phyloP scores from a whole-genome alignment of 116 monocot genomes.

The Dioscorea cayenensis region DNA sequence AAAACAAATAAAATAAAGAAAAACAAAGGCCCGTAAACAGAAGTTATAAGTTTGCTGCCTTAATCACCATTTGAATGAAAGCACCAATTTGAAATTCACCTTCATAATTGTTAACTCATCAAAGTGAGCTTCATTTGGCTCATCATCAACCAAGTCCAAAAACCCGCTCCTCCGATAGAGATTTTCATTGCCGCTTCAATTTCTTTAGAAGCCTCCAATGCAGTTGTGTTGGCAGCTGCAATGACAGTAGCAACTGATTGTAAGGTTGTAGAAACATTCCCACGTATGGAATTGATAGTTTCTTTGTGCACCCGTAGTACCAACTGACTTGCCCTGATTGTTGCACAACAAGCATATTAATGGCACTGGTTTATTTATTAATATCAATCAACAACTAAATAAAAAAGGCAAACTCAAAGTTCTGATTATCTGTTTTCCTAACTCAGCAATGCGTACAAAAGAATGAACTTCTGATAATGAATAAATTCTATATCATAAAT shows the following conservation, averaged over 20 bases:
- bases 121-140: conserved; percentile 50
- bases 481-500: not conserved
- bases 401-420: not conserved
- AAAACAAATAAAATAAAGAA: no score
- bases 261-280: conserved; percentile 62
- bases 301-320: conserved; percentile 93
- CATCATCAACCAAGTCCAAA: conserved; percentile 54
- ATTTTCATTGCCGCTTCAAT: conserved; percentile 92
- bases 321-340: conserved; percentile 79
- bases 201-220: conserved; percentile 82
- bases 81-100: conserved; percentile 22
- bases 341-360: conserved; percentile 13
- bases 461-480: not conserved
- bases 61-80: not conserved
- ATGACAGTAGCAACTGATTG: conserved; percentile 90
- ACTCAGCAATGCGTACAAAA: not conserved
- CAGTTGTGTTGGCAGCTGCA: conserved; percentile 88
- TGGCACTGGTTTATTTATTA: not conserved
- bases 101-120: conserved; percentile 96
- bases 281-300: conserved; percentile 85
- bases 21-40: not conserved
- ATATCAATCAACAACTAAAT: no score
- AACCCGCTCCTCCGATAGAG: conserved; percentile 61
- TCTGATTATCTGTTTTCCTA: no score
- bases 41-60: not conserved